These are phyloP conservation scores for Bombardia bombarda DNA, from an alignment of 495 filamentous ascomycete species.

Conservation along the genomic window DNA sequence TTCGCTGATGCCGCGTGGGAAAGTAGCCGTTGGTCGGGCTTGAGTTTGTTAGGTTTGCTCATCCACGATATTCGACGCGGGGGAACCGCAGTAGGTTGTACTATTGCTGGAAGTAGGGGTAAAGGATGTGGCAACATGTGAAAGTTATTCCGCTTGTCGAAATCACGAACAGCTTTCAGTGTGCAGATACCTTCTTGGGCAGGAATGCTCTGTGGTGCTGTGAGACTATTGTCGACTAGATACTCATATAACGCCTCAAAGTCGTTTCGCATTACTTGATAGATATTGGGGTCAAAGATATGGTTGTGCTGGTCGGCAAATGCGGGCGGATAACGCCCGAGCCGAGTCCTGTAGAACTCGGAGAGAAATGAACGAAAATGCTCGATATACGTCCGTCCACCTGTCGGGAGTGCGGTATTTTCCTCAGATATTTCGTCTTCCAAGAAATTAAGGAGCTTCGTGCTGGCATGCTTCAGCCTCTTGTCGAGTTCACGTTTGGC, in stretches of 20 bases:
- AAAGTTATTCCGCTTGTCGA: slow-evolving; percentile 49
- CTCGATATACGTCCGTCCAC: slow-evolving; percentile 50
- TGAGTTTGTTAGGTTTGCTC: slow-evolving; percentile 20
- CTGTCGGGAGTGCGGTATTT: slow-evolving; percentile 45
- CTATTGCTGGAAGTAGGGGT: slow-evolving; percentile 46
- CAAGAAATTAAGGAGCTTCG: slow-evolving; percentile 48
- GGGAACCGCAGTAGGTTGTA: slow-evolving; percentile 2
- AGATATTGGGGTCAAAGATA: slow-evolving; percentile 44
- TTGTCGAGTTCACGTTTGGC: slow-evolving; percentile 56
- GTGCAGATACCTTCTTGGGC: slow-evolving; percentile 52
- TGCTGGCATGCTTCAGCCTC: slow-evolving; percentile 39
- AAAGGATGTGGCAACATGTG: slow-evolving; percentile 47
- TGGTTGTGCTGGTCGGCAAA: slow-evolving; percentile 19
- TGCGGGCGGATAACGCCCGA: slow-evolving; percentile 58
- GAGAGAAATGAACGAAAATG: slow-evolving; percentile 55
- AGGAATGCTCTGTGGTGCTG: slow-evolving; percentile 29
- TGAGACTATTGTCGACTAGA: slow-evolving; percentile 47
- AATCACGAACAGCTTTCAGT: slow-evolving; percentile 48
- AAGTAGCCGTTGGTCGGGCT: slow-evolving; percentile 25
- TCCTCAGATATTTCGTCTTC: slow-evolving; percentile 51
- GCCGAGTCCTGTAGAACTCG: slow-evolving; percentile 49
- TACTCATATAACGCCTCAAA: slow-evolving; percentile 56
- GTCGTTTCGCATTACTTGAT: slow-evolving; percentile 50
- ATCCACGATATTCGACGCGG: slow-evolving; percentile 23
- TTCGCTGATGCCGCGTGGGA: slow-evolving; percentile 28